Base-by-base conservation (phyloP, 768 basidiomycete genomes). In the Royoungia palumana region DNA sequence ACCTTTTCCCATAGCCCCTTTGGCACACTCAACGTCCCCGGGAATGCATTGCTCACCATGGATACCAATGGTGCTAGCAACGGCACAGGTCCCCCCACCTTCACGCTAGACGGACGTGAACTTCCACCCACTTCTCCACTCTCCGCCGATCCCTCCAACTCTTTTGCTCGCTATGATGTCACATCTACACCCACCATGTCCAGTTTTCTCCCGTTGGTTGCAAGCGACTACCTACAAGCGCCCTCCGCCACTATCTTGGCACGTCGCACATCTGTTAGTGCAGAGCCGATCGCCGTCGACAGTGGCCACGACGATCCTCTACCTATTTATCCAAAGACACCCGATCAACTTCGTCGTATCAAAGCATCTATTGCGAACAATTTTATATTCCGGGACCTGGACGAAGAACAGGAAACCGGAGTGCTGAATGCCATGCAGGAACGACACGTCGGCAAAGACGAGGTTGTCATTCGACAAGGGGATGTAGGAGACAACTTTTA, bases 401-500 rank as follows among this genome's bases (percentile, higher is more conserved):
- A 97, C 57, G 92, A 96, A 59, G 95, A 97, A 61, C 95, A 98
- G 69, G 87, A 90, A 68, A 82, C 81, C 1, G 93, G 94, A 38
- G 95, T 94, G 17, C 74, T 98, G 20, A 88, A 87, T 47, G 96
- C 96, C 21, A 98, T 99, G 94, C 87, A 87, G 66, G 96, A 99
- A 71, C 78, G 82, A 39, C 74, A 70, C 6, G 82, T 90, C 13
- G 71, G 69, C 25, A 73, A 79, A 53, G 85, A 86, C 53, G 85
- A 94, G 56, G 85, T 94, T n/a, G 86, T 99, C 53, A 97, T 99
- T 58, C 82, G 89, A 42, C 96, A 99, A 68, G 96, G 96, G 40
- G 94, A 96, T 57, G 89, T 91, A 17, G 96, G 96, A 46, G 94
- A 97, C 60, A 94, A 85, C 70, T 98, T 97, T 68, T 99, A 99